Evolutionary conservation across 179 eudicot species (phyloP).

Genomic region (Gypsophila paniculata): DNA sequence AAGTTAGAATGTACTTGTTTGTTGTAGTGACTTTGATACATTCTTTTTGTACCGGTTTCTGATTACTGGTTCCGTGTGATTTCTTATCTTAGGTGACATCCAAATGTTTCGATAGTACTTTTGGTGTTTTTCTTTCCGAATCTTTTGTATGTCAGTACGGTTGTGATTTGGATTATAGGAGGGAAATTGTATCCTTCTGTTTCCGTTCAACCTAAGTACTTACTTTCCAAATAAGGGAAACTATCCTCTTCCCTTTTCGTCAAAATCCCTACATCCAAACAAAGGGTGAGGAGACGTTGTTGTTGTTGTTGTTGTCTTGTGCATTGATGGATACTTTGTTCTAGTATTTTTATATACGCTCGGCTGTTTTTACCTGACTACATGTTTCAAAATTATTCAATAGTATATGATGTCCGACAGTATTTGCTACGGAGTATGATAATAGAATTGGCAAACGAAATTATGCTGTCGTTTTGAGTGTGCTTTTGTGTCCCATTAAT

Average conservation of each 20-base stretch:
- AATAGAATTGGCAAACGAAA: neutral
- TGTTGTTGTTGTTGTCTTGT: too few species aligned
- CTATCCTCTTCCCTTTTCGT: too few species aligned
- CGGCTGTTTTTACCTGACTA: neutral
- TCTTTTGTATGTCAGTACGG: neutral
- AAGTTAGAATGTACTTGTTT: neutral
- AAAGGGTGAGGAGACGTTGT: too few species aligned
- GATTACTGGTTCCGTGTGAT: neutral
- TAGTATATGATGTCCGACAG: neutral
- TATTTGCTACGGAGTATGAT: neutral
- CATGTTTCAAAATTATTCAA: neutral
- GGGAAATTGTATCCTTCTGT: too few species aligned
- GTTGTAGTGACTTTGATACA: slow-evolving; percentile 7
- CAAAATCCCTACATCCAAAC: too few species aligned
- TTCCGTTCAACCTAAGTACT: too few species aligned
- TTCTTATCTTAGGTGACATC: neutral
- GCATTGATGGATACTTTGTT: too few species aligned
- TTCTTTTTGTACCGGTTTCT: too few species aligned
- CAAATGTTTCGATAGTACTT: neutral
- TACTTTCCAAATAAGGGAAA: too few species aligned
- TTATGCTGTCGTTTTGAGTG: slow-evolving; percentile 1
- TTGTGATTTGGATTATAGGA: too few species aligned
- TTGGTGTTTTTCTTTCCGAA: neutral
- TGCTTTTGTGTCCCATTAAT: slow-evolving; percentile 2
- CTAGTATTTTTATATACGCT: too few species aligned